Evolutionary conservation across 352 stramenopile genomes (phyloP), one percentile per base, ranked within the genome.

Genomic region (Ophiocytium majus): DNA sequence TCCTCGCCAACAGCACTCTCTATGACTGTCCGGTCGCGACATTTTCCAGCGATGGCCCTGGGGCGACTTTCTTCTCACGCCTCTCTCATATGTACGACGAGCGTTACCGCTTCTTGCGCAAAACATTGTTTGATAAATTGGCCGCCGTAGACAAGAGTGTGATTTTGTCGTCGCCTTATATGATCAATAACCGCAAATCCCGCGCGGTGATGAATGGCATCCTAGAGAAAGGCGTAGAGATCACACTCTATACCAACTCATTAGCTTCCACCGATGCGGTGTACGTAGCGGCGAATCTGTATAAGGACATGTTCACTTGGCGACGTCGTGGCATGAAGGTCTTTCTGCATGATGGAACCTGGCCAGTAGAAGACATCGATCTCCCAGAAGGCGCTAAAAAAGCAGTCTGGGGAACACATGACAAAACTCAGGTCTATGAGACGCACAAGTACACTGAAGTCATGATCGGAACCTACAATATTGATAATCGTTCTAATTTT

Each of bases 391-490:
- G 28, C 28, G 57, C 57, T 23, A 28, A 71, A 71, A 71, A 23
- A 71, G 57, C 57, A 28, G 19, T 23, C 57, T 71, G 57, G 57
- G 57, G 57, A 71, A 71, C 57, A 23, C 57, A 71, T 71, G 57
- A 71, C 57, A 71, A 71, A 28, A 23, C 57, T 71, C 57, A 71
- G 57, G 57, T 71, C 23, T 71, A 71, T 71, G 57, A 71, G 28
- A 23, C 57, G 28, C 28, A 23, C 28, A 71, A 23, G 23, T 28
- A 71, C 28, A 71, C 57, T 23, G 57, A 71, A 71, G 28, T 71
- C 57, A 71, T 71, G 57, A 71, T 71, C 28, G 57, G 57, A 71
- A 71, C 57, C 28, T 71, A 71, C 57, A 71, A 71, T 71, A 71
- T 71, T 71, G 57, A 71, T 71, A 71, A 71, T 28, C 57, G 57